Evolutionary conservation across 306 rosid species (phyloP), one percentile per base, ranked within the genome.

Genomic region (Trifolium repens): DNA sequence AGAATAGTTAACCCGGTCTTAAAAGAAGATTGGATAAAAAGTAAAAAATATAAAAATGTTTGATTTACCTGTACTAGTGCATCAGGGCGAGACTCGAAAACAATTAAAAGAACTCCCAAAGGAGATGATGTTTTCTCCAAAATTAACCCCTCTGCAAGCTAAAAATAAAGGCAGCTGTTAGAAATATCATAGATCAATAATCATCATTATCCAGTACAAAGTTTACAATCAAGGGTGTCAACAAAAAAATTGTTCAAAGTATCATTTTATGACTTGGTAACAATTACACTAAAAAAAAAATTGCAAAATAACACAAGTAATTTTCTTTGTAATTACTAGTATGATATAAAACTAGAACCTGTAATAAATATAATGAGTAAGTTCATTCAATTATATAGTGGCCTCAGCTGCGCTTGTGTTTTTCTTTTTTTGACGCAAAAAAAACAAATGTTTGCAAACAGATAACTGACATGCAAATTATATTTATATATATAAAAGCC

Each of bases 1-100:
- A 17, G 60, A 60, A 54, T 46, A 37, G 65, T 59, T 52, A 53
- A 15, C 58, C 40, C 73, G 42, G 53, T 69, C 49, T 37, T 4
- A 32, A 32, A 37, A 37, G 9, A 39, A 39, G 42, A 7, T 12
- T 66, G 17, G 44, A 40, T n/a, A 13, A 59, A 2, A 59, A 62
- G 2, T 9, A 26, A 11, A 50, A 34, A 34, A 40, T 5, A 62
- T 11, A 67, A 74, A 78, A 71, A 58, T 54, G 60, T 50, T 59
- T 30, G 17, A 67, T 26, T 69, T 77, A 94, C 99, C 99, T 94
- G 99, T 70, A 92, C 97, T 35, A 94, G 79, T 11, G 97, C 99
- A 63, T 94, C 97, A 14, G 99, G 99, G 77, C 98, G 99, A 84
- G 99, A 90, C 85, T 94, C 99, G 52, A 94, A 94, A 73, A 94